A percentile compares a stretch with the other conserved stretches of the same genome.
Conservation (phyloP, 2,329 filamentous ascomycete species). For the Epichloe aotearoae region DNA sequence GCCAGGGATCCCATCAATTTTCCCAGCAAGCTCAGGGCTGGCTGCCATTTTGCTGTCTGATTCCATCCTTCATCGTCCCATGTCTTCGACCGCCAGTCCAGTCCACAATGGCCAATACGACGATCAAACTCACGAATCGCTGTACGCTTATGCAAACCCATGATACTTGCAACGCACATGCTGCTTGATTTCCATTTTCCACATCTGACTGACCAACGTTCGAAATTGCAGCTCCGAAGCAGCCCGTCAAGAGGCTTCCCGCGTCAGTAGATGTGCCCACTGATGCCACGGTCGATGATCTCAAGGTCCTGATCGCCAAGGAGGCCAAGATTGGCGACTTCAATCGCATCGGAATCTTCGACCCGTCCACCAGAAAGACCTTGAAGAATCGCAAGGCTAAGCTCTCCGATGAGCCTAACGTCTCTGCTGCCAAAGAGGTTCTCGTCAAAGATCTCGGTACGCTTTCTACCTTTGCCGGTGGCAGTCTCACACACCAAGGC, state of each 20-base stretch:
- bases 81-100: background rate
- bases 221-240: slow-evolving; percentile 26
- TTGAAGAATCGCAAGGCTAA: slow-evolving; percentile 48
- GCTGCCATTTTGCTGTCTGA: background rate
- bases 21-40: background rate
- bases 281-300: slow-evolving; percentile 44
- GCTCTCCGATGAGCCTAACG: slow-evolving; percentile 33
- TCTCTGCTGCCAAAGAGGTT: slow-evolving; percentile 42
- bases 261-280: slow-evolving; percentile 32
- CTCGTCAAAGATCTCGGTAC: slow-evolving; percentile 89
- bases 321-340: slow-evolving; percentile 37
- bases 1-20: background rate
- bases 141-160: slow-evolving; percentile 3
- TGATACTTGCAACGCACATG: background rate
- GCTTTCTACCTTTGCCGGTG: slow-evolving; percentile 12
- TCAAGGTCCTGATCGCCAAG: slow-evolving; percentile 42
- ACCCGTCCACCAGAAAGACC: slow-evolving; percentile 47
- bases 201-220: slow-evolving; percentile 3
- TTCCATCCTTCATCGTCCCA: background rate
- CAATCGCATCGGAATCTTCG: slow-evolving; percentile 50
- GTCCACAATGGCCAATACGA: slow-evolving; percentile 6
- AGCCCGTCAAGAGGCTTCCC: slow-evolving; percentile 42
- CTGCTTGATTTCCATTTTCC: background rate
- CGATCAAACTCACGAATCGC: slow-evolving; percentile 11
- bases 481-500: too few species aligned